Base-by-base conservation (phyloP, 495 filamentous ascomycete species). In the Aspergillus sparsus region DNA sequence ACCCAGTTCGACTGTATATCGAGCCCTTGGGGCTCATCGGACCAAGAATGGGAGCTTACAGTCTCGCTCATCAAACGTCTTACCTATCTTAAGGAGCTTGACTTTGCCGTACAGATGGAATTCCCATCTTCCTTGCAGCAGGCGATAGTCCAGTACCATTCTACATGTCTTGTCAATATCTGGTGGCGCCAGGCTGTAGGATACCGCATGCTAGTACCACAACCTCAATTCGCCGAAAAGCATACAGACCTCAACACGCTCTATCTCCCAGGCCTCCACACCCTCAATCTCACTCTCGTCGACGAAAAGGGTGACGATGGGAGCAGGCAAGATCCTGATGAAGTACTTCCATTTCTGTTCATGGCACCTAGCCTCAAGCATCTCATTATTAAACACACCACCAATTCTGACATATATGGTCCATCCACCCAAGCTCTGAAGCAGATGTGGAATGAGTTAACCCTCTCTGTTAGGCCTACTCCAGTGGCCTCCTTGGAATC, bases 121-220 rank as follows among this genome's bases (percentile, higher is more conserved):
- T 50, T 50, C 12, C 47, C 47, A 11, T 12, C 27, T 16, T 31
- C n/a, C 31, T 10, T 50, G 31, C 21, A 16, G 6, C 15, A 50
- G 27, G 47, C 47, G 12, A 18, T 50, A 12, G 47, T 21, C n/a
- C 16, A 12, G 27, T 50, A 50, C 21, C 47, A 50, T 50, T 21
- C 47, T 7, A 12, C 8, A 5, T 50, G 47, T 27, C 8, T 11
- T 7, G 8, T 50, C 15, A 50, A 50, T 31, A 16, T 50, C 21
- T 50, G 47, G 47, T 6, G 31, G 15, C 15, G 47, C 37, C 37
- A 41, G 47, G 47, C 47, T 6, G 27, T 27, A 21, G 11, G 15
- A 21, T 50, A 16, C 13, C 12, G 47, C 15, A 31, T 27, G 11
- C 21, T 50, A 11, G n/a, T n/a, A n/a, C n/a, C n/a, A n/a, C n/a